Percentiles rank a stretch among this genome's conserved stretches.
phyloP scores from a whole-genome alignment of 129 eudicot genomes.

The Cynara cardunculus region DNA sequence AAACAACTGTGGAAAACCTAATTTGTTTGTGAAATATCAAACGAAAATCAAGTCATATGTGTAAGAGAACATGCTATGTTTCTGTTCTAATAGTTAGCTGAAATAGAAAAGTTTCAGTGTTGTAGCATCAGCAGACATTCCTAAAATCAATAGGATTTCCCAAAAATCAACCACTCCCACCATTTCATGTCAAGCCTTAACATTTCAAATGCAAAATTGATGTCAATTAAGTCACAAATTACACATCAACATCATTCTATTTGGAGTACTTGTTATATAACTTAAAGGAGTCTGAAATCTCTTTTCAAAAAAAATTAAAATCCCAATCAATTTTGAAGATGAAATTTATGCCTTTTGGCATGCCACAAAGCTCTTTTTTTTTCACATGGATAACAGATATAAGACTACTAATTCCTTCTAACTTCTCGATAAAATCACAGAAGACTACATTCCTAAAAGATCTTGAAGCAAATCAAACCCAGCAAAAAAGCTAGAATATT shows the following conservation, averaged over 20 bases:
- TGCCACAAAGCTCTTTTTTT: not conserved
- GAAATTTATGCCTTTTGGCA: not conserved
- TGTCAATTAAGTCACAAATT: not conserved
- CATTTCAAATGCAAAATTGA: not conserved
- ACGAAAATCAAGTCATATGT: not conserved
- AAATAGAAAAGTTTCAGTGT: not conserved
- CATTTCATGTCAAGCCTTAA: not conserved
- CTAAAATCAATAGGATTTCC: not conserved
- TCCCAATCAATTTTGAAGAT: not conserved
- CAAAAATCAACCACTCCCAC: not conserved
- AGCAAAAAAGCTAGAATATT: not conserved
- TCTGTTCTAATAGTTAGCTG: not conserved
- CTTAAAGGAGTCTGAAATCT: not conserved
- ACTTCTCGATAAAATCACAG: not conserved
- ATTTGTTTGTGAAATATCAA: not conserved
- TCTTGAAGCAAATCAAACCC: not conserved
- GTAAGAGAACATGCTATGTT: not conserved
- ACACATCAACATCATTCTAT: not conserved
- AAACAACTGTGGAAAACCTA: not conserved
- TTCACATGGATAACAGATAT: not conserved
- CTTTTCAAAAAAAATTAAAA: not conserved
- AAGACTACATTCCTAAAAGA: not conserved
- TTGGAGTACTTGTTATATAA: not conserved
- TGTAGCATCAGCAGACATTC: not conserved
- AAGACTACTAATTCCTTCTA: not conserved